Base-by-base conservation (phyloP, 2,329 filamentous ascomycete species). In the Aspergillus ochraceoroseus region DNA sequence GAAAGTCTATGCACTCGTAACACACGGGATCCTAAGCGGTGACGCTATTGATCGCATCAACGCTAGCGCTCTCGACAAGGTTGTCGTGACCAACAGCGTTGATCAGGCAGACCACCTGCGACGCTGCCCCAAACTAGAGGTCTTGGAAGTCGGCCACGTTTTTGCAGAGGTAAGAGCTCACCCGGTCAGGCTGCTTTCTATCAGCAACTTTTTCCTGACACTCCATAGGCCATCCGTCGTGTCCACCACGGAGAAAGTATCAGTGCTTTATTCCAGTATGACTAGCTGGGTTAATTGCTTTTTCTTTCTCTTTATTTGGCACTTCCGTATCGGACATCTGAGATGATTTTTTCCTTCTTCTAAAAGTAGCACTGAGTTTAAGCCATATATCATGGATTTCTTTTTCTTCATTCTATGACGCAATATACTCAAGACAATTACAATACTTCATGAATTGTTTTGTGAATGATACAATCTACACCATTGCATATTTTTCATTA, bases 221-320 rank as follows among this genome's bases (percentile, higher is more conserved):
- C 28, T n/a, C 43, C 53, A 12, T 42, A 81, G 79, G 80, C 92
- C 35, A 95, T 96, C 55, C 85, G 92, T 49, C 81, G 92, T 48
- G 90, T 96, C 44, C 92, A 98, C 68, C 89, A 96, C 65, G 92
- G 92, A 57, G 92, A 98, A 71, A 95, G 87, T 59, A 95, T 98
- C 68, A 95, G 88, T 63, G 87, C 92, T 46, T 76, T 98, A 36
- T 98, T 98, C 68, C 83, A 88, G 62, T 84, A 87, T 66, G 83
- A 87, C 62, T 88, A 64, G 46, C 32, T 36, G 35, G 22, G 19
- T 22, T 39, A 44, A 39, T 35, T 38, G 32, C 13, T 9, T 32
- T 38, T 29, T 29, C 38, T 34, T 44, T 34, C 29, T 31, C 30
- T 41, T 30, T 23, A 28, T 39, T 41, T 33, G 18, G 35, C 31